Base-by-base conservation (phyloP, 768 basidiomycete genomes). In the Suillus variegatus region DNA sequence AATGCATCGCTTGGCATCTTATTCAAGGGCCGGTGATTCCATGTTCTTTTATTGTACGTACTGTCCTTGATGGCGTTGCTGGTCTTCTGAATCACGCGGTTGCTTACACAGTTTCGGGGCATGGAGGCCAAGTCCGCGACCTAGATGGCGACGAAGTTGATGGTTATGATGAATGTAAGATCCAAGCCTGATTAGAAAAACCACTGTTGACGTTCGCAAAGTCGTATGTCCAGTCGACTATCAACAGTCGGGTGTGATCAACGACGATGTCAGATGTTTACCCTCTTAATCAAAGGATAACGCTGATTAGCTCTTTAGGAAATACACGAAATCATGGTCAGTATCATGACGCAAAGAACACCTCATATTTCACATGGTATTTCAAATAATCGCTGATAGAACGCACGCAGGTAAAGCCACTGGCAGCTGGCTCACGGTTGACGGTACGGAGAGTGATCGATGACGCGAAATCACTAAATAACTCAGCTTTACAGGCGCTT, bases 191-290 rank as follows among this genome's bases (percentile, higher is more conserved):
- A 4, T 35, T 7, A 20, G 25, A 22, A 58, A 41, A 40, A 28
- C 20, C 2, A 12, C 6, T 20, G 6, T 20, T 60, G 6, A 60
- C 16, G 16, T 20, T 40, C 10, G 2, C 6, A 20, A 43, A 60
- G 58, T 60, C 40, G 43, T 60, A 60, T 60, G 25, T 60, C 58
- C 58, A 60, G 40, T 60, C 25, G 58, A 60, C 25, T 60, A 41
- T 43, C 40, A 60, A 43, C 10, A 20, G 18, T 41, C 58, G 40
- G 58, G 58, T 32, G 40, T 60, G 25, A 60, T 60, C 13, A 28
- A 1, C 28, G 58, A 60, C 25, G 58, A 60, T 60, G 58, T 60
- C 18, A 28, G 58, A 18, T 18, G 25, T 43, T 25, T 60, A 5
- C 40, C 16, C 9, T 20, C 18, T 28, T 60, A 1, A 41, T 60